Base-by-base conservation (phyloP, 1,139 yeast species). In the Yamadazyma taylorii region DNA sequence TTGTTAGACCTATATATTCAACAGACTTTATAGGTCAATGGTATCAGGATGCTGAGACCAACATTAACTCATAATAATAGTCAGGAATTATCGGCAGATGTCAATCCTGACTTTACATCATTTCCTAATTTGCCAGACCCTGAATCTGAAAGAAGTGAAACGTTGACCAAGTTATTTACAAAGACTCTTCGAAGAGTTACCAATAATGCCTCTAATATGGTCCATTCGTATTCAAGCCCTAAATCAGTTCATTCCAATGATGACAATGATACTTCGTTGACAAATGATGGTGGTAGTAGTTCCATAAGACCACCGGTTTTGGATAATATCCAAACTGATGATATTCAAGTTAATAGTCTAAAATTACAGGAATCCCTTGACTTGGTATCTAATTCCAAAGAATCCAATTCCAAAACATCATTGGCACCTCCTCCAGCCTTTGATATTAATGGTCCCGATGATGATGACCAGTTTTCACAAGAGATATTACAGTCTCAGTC, bases 111-210 rank as follows among this genome's bases (percentile, higher is more conserved):
- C 46, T 71, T 60, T 44, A 63, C 63, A 17, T 70, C 75, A 28
- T 71, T 71, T 41, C 77, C 77, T 10, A 63, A 67, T 6, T 52
- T 70, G 9, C 73, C 75, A 4, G 75, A 71, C 47, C 75, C 76
- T 1, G 70, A 69, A 40, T 52, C 56, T 26, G 66, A 63, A 17
- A 53, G 53, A 27, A 43, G 59, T 33, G 58, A 55, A 43, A 61
- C 64, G 8, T 54, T 67, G 8, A 53, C 64, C 6, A 57, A 61
- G 9, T 55, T 71, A 26, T 53, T 71, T 44, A 53, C 73, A 28
- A 63, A 60, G 33, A 71, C 77, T 1, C 49, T 71, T n/a, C 55
- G 74, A 24, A 61, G 71, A 39, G 76, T 71, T 19, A 71, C 76
- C 28, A 63, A 61, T 39, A 71, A 70, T 48, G 77, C 76, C 8